Base-by-base conservation (phyloP, 306 rosid genomes). In the Medicago ruthenica region DNA sequence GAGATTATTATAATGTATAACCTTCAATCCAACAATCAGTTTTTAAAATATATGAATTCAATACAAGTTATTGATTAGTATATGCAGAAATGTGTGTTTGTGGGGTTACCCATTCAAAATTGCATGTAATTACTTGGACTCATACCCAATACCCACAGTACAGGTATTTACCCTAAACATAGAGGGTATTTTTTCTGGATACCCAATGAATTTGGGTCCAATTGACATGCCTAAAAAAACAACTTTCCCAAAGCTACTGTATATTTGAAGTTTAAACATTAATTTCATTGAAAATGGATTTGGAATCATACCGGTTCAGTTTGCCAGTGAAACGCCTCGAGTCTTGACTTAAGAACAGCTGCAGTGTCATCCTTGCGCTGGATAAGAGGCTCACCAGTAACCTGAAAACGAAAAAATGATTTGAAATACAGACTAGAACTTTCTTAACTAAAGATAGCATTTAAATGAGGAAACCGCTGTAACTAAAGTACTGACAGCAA, bases 341-440 rank as follows among this genome's bases (percentile, higher is more conserved):
- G 87, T 80, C 98, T 89, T 48, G 97, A 94, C 78, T 84, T 94
- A 16, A 94, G 96, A 78, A 91, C 98, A 39, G 88, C 85, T 63
- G 98, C 90, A 80, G 94, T 94, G 79, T 94, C 98, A 78, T 94
- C 98, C 91, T 94, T 94, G 18, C 98, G 96, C 89, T 94, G 98
- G 84, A 91, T 94, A 76, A 94, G 86, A 15, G 97, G 92, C 40
- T 94, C 97, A 16, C 96, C 97, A 48, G 95, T 86, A 48, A 82
- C 93, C 98, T 83, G 61, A 48, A 80, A 80, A 68, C 47, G 68
- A 62, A 59, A 83, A 18, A 77, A 16, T 58, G 67, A 70, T n/a
- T 66, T 45, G 53, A 36, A 77, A 20, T 57, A 39, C n/a, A 58
- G 20, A 9, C 61, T 31, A 31, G 36, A 31, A 31, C 6, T 31